A percentile compares a stretch with the other conserved stretches of the same genome.
These are phyloP conservation scores for Noccaea bulbosa DNA, from an alignment of 345 rosid genomes.

Conservation along the genomic window DNA sequence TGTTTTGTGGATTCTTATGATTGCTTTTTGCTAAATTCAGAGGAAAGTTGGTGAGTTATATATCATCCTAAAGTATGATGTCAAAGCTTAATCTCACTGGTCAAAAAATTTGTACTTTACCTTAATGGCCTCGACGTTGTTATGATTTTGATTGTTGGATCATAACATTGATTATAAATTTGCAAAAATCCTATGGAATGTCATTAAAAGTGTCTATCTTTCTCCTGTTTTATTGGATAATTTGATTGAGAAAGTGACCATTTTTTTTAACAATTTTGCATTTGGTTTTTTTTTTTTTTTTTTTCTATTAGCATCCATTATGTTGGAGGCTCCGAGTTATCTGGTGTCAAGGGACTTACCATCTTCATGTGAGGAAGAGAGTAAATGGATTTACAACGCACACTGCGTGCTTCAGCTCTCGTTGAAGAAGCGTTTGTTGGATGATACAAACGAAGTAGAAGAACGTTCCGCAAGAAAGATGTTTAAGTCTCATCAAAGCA, in stretches of 20 bases:
- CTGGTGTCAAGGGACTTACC: conserved; percentile 54
- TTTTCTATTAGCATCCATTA: conserved; percentile 29
- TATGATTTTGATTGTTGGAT: conserved; percentile 6
- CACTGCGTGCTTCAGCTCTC: conserved; percentile 48
- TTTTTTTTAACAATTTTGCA: not conserved
- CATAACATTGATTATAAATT: not conserved
- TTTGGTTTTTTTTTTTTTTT: not conserved
- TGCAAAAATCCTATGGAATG: conserved; percentile 5
- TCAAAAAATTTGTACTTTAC: conserved; percentile 11
- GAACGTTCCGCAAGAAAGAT: conserved; percentile 38
- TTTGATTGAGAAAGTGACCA: not conserved
- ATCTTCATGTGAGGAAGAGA: conserved; percentile 52
- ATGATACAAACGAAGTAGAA: conserved; percentile 25
- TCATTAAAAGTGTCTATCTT: not conserved
- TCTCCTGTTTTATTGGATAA: conserved; percentile 17
- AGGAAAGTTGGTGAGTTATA: conserved; percentile 7
- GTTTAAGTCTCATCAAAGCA: conserved; percentile 16
- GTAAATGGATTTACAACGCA: conserved; percentile 52
- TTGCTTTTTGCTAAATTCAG: conserved; percentile 22
- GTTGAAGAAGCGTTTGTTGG: conserved; percentile 42
- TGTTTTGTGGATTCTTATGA: conserved; percentile 7
- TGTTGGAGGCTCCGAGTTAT: conserved; percentile 63
- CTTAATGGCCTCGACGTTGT: not conserved
- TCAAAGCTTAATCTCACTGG: conserved; percentile 28
- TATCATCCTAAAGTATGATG: not conserved